phyloP scores from a whole-genome alignment of 495 filamentous ascomycete genomes.

The Aspergillus indologenus region DNA sequence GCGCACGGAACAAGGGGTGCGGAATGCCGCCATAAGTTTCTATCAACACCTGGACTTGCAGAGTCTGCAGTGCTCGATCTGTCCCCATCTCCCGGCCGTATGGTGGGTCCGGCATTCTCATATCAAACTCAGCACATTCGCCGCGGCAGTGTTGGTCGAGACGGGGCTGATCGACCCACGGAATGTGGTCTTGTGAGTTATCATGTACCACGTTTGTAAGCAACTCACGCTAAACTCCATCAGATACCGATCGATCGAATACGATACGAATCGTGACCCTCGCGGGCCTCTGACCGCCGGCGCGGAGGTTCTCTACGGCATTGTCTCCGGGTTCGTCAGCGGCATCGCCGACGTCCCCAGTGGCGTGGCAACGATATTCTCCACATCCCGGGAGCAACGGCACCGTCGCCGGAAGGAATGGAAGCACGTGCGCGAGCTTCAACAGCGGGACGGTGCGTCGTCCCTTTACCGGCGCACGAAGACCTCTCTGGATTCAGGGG shows the following conservation, averaged over 20 bases:
- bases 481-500: conserved; percentile 2
- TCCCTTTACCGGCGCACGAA: not conserved
- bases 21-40: conserved; percentile 64
- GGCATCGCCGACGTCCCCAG: conserved; percentile 79
- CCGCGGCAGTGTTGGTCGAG: conserved; percentile 61
- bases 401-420: conserved; percentile 12
- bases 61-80: conserved; percentile 59
- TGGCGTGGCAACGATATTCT: conserved; percentile 58
- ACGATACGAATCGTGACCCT: conserved; percentile 69
- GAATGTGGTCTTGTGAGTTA: conserved; percentile 63
- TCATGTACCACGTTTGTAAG: not conserved
- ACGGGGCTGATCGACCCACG: conserved; percentile 59
- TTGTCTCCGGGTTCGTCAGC: conserved; percentile 70
- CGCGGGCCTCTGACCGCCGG: conserved; percentile 70
- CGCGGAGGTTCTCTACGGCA: conserved; percentile 71
- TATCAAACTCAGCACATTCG: conserved; percentile 64
- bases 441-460: not conserved
- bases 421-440: not conserved
- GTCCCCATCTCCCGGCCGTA: conserved; percentile 61
- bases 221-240: not conserved
- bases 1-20: conserved; percentile 57
- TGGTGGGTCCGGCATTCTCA: conserved; percentile 67
- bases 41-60: conserved; percentile 63
- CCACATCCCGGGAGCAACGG: conserved; percentile 11
- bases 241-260: conserved; percentile 65